These are phyloP conservation scores for Pleurotus tuber-regium DNA, from an alignment of 768 basidiomycete species.

Conservation along the genomic window DNA sequence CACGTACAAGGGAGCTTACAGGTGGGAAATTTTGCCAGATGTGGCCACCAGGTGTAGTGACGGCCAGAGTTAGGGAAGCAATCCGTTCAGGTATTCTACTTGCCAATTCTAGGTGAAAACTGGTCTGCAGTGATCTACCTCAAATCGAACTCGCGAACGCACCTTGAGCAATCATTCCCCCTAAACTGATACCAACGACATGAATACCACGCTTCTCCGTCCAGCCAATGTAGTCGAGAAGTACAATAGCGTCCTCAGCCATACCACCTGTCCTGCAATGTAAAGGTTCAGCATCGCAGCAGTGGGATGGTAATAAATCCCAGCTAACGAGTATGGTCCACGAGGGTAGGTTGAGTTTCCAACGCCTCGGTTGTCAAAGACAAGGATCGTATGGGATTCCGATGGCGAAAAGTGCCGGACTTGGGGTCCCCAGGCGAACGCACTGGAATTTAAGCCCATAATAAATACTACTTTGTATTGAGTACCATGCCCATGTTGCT, in stretches of 20 bases:
- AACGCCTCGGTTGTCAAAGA: constrained; percentile 85
- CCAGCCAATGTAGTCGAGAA: constrained; percentile 75
- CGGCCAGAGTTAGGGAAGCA: constrained; percentile 60
- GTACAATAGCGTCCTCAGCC: constrained; percentile 69
- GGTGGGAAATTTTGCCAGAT: constrained; percentile 62
- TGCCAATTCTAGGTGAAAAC: constrained; percentile 55
- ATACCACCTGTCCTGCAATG: constrained; percentile 64
- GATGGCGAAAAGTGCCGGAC: constrained; percentile 60
- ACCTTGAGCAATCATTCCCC: constrained; percentile 87
- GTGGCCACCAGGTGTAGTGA: constrained; percentile 66
- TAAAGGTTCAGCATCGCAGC: not conserved
- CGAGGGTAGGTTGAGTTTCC: constrained; percentile 69
- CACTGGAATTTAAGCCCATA: constrained; percentile 76
- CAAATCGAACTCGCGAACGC: not conserved
- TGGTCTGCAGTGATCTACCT: not conserved
- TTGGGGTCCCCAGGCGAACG: constrained; percentile 63
- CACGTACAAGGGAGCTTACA: constrained; percentile 33
- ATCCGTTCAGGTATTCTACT: constrained; percentile 64
- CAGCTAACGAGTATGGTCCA: constrained; percentile 74
- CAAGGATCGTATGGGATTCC: constrained; percentile 56
- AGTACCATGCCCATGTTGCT: constrained; percentile 68
- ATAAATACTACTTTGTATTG: constrained; percentile 62
- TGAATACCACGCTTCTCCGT: constrained; percentile 58
- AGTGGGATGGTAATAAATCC: too few relatives aligned
- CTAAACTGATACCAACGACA: constrained; percentile 72